Evolutionary conservation across 495 filamentous ascomycete genomes (phyloP), one percentile per base, ranked within the genome.

Genomic region (Aspergillus bridgeri): DNA sequence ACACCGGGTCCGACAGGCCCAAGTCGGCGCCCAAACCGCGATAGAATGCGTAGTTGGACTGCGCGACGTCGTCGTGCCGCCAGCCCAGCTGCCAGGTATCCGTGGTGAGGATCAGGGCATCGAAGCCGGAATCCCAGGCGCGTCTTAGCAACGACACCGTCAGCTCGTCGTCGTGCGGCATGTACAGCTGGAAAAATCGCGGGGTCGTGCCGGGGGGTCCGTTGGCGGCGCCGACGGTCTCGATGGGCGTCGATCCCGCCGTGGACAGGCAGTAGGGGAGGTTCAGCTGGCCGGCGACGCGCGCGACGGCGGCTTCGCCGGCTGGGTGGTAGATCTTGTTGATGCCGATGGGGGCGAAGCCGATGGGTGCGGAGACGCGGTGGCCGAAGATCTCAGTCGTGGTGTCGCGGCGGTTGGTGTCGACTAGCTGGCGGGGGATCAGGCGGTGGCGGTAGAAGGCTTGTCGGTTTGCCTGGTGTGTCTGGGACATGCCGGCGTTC

Each of bases 361-460:
- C 83, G 29, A 88, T 81, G 5, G 84, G 83, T 0, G 83, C 82
- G 7, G 75, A 71, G 44, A 84, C 79, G 27, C 72, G 75, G 64
- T 86, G 83, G 17, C 83, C 83, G 71, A 86, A 89, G 57, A 89
- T 84, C 11, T 65, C 68, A 25, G 83, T 82, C 3, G 62, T 66
- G 2, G 81, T 88, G 63, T 87, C 84, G 7, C 84, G 78, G 18
- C 58, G 60, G 59, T 79, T 83, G 18, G 84, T 88, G 68, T 87
- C 83, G 56, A 87, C 79, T 6, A 88, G 77, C 66, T 79, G 80
- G 20, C 76, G 76, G 3, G 85, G 86, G 55, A 88, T 80, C 64
- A 89, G 83, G 42, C 82, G 77, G 71, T 86, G 86, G 1, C 84
- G 80, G 74, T 79, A 86, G 78, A 89, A 89, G 59, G 86, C 79